phyloP scores from a whole-genome alignment of 768 basidiomycete species.

The Tylopilus subfusipes region DNA sequence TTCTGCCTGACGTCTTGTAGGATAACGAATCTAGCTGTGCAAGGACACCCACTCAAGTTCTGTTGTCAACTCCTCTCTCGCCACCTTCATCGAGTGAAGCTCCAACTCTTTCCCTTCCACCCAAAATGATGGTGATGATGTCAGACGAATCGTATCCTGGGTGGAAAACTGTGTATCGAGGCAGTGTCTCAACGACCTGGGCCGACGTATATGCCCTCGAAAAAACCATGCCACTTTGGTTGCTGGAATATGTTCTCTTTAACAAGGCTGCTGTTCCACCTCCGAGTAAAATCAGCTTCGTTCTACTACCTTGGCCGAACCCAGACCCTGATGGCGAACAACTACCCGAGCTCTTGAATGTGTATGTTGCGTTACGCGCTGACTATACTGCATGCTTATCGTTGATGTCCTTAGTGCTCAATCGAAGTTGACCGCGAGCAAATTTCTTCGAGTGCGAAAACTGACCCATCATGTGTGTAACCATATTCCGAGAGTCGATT shows the following conservation, averaged over 20 bases:
- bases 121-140: conserved; percentile 65
- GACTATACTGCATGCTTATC: not conserved
- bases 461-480: conserved; percentile 71
- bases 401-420: conserved; percentile 48
- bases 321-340: conserved; percentile 55
- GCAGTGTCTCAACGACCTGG: conserved; percentile 56
- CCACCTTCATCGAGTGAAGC: conserved; percentile 73
- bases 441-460: conserved; percentile 82
- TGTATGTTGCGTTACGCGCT: conserved; percentile 48
- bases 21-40: conserved; percentile 26
- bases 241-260: conserved; percentile 79
- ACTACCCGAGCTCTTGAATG: conserved; percentile 80
- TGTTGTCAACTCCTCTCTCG: conserved; percentile 52
- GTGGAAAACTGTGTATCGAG: conserved; percentile 76
- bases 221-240: conserved; percentile 80
- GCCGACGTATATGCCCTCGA: conserved; percentile 59
- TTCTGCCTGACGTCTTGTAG: conserved; percentile 14
- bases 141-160: conserved; percentile 76
- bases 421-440: conserved; percentile 84
- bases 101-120: conserved; percentile 59
- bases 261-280: conserved; percentile 54
- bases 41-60: conserved; percentile 51
- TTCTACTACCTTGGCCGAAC: conserved; percentile 72
- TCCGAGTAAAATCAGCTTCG: conserved; percentile 80
- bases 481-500: not conserved